Percentiles rank a stretch among this genome's conserved stretches.
Conservation (phyloP, 1,284 basidiomycete genomes). For the Tremellales sp. region DNA sequence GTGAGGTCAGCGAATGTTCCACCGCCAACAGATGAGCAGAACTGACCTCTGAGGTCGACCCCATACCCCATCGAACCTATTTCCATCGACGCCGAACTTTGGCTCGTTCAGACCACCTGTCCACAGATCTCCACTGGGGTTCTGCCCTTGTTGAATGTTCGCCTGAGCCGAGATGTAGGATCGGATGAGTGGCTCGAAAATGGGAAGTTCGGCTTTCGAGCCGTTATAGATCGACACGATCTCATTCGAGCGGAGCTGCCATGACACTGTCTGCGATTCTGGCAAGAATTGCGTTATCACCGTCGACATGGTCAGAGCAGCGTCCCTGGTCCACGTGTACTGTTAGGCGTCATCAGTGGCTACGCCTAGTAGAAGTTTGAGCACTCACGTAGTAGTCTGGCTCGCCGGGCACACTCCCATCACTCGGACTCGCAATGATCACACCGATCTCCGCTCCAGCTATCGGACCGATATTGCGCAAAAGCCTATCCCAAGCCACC, state of each 20-base stretch:
- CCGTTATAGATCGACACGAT: not conserved
- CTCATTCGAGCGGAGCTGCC: too few relatives aligned
- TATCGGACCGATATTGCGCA: conserved; percentile 40
- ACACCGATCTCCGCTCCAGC: conserved; percentile 44
- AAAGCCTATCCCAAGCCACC: conserved; percentile 22
- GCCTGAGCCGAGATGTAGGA: conserved; percentile 41
- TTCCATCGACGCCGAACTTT: conserved; percentile 52
- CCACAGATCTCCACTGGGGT: conserved; percentile 48
- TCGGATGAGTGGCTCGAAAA: conserved; percentile 36
- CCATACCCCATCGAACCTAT: conserved; percentile 47
- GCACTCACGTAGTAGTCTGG: conserved; percentile 50
- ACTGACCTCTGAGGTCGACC: conserved; percentile 50
- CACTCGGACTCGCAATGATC: conserved; percentile 49
- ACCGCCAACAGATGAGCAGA: not conserved
- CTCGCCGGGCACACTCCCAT: conserved; percentile 26
- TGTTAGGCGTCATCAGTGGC: conserved; percentile 9
- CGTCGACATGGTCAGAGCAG: conserved; percentile 42
- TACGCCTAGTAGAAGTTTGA: not conserved
- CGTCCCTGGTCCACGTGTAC: conserved; percentile 53
- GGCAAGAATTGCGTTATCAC: conserved; percentile 36
- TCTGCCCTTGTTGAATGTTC: conserved; percentile 46
- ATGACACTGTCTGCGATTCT: not conserved
- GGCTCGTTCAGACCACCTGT: conserved; percentile 55
- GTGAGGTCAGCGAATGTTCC: not conserved
- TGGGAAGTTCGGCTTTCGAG: conserved; percentile 4